Base-by-base conservation (phyloP, 345 rosid genomes). In the Murraya paniculata region DNA sequence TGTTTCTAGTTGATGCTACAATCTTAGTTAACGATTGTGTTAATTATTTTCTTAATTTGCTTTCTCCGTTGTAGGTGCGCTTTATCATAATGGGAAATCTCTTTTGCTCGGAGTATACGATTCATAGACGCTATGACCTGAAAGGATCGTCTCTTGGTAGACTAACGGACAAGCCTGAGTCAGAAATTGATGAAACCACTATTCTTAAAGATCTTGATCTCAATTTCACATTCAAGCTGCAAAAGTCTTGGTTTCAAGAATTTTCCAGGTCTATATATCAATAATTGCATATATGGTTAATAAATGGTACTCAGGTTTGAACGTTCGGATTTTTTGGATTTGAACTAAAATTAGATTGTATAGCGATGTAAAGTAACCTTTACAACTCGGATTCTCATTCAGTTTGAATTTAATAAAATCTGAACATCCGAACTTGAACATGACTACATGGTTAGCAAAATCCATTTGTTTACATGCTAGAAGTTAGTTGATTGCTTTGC, bases 131-230 rank as follows among this genome's bases (percentile, higher is more conserved):
- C 22, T 93, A 91, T 64, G 98, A 95, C 82, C 85, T 95, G 83
- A 95, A 95, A 88, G 98, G 98, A 71, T 95, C 98, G 27, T 93
- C 98, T 6, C 92, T 93, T 21, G 98, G 98, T 21, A 97, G 98
- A 68, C 85, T 82, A 72, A 95, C 98, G 1, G 93, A 91, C 55
- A 95, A 93, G 84, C 94, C 93, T 0, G 95, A 92, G 55, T 88
- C 95, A 2, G 90, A 95, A 82, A 91, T 92, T 21, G 88, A 91
- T 18, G 89, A 90, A 78, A 92, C 86, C 82, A 95, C 98, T 2
- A 92, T 91, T 68, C 90, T 95, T 50, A 95, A 95, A 80, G 97
- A 95, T 71, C 97, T 95, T 33, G 98, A 95, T 85, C 86, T 95
- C 5, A 93, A 95, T 80, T 95, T 93, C 89, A 82, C 89, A 64